phyloP scores from a whole-genome alignment of 2,329 filamentous ascomycete genomes.

The Laburnicola sp. region DNA sequence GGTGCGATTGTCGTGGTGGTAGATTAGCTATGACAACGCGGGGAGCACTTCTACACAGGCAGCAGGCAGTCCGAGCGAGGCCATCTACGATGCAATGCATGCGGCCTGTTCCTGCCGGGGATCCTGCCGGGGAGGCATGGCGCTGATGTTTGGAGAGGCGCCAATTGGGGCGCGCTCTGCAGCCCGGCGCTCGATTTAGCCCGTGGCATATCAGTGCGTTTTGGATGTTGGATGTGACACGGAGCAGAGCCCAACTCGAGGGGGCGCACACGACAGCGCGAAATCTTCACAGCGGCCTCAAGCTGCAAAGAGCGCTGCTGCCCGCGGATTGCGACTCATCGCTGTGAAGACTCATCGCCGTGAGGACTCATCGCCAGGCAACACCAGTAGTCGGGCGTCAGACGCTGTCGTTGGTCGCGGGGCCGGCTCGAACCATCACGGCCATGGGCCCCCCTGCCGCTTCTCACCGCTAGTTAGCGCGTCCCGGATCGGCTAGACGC shows the following conservation, averaged over 20 bases:
- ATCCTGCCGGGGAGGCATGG: constrained; percentile 14
- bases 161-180: constrained; percentile 29
- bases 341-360: neutral
- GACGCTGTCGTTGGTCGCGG: neutral
- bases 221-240: constrained; percentile 17
- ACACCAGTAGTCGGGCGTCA: too few relatives aligned
- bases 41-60: constrained; percentile 12
- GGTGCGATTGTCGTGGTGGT: constrained; percentile 9
- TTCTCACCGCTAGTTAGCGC: constrained; percentile 26
- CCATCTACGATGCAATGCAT: constrained; percentile 23
- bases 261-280: constrained; percentile 23
- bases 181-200: constrained; percentile 26
- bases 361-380: neutral
- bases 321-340: too few relatives aligned
- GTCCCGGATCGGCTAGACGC: constrained; percentile 9
- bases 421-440: neutral
- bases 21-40: constrained; percentile 28
- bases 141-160: constrained; percentile 28
- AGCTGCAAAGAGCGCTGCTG: too few relatives aligned
- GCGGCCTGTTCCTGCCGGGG: constrained; percentile 31
- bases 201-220: constrained; percentile 38
- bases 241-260: constrained; percentile 34
- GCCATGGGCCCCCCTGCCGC: constrained; percentile 21
- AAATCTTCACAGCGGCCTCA: neutral
- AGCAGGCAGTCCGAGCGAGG: constrained; percentile 17